Percentiles rank a stretch among this genome's conserved stretches.
Conservation (phyloP, 2,329 filamentous ascomycete genomes). For the Dissoconium aciculare region DNA sequence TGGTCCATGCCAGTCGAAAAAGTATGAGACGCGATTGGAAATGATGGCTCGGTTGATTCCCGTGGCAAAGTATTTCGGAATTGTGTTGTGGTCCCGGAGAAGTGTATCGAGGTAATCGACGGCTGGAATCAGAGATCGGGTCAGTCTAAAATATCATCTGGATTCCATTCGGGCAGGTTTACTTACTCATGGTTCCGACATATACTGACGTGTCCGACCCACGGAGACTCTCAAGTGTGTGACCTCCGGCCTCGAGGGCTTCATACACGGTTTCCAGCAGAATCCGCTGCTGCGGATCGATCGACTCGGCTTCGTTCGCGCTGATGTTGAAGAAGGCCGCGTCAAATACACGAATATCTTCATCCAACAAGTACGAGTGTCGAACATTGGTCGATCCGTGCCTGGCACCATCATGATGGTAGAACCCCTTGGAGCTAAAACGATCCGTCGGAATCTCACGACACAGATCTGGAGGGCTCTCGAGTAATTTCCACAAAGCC, state of each 20-base stretch:
- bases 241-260: constrained; percentile 15
- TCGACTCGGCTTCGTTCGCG: constrained; percentile 26
- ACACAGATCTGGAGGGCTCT: constrained; percentile 7
- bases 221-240: constrained; percentile 5
- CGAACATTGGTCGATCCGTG: constrained; percentile 9
- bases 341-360: constrained; percentile 23
- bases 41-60: constrained; percentile 25
- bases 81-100: constrained; percentile 6
- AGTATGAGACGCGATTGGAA: constrained; percentile 24
- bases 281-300: constrained; percentile 30
- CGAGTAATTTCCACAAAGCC: constrained; percentile 8
- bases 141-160: too few relatives aligned
- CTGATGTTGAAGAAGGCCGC: constrained; percentile 30
- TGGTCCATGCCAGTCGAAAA: constrained; percentile 22
- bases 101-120: constrained; percentile 8
- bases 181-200: constrained; percentile 13
- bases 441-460: constrained; percentile 13
- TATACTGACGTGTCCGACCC: constrained; percentile 11
- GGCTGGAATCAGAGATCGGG: too few relatives aligned
- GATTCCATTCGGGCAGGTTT: too few relatives aligned
- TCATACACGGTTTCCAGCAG: constrained; percentile 31
- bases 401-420: constrained; percentile 5
- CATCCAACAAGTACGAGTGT: constrained; percentile 18
- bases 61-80: constrained; percentile 12
- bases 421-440: constrained; percentile 14